Conservation (phyloP, 2,329 filamentous ascomycete genomes). For the Neurospora crassa region DNA sequence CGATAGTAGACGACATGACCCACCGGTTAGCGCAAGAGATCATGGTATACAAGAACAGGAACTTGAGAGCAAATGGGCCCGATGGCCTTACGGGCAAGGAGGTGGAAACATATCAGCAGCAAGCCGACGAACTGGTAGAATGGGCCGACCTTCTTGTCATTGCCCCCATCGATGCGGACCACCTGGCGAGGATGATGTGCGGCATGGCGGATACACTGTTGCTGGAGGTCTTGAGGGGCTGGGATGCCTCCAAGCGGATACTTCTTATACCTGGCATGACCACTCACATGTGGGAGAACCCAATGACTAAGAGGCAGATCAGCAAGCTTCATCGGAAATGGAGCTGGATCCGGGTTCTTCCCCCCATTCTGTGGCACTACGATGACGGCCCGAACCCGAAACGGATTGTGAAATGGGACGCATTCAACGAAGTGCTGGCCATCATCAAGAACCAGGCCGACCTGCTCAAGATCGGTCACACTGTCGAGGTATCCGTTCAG, state of each 20-base stretch:
- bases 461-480: constrained; percentile 62
- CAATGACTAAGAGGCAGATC: constrained; percentile 78
- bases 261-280: constrained; percentile 85
- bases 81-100: constrained; percentile 26
- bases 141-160: constrained; percentile 86
- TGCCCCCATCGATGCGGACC: constrained; percentile 75
- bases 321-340: constrained; percentile 75
- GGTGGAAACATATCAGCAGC: constrained; percentile 42
- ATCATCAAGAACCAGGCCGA: constrained; percentile 71
- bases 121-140: constrained; percentile 60
- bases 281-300: constrained; percentile 79
- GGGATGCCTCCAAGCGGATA: constrained; percentile 80
- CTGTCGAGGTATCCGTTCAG: constrained; percentile 48
- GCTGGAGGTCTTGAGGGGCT: constrained; percentile 71
- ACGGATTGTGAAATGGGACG: constrained; percentile 50
- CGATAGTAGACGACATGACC: constrained; percentile 56
- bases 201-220: constrained; percentile 75
- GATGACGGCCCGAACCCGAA: constrained; percentile 36
- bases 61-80: constrained; percentile 24
- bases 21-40: constrained; percentile 54
- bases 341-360: constrained; percentile 76
- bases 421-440: constrained; percentile 61
- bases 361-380: constrained; percentile 76
- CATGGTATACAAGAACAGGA: constrained; percentile 47
- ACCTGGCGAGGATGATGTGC: constrained; percentile 77